phyloP scores from a whole-genome alignment of 1,284 basidiomycete species.

The Baeospora myosura region DNA sequence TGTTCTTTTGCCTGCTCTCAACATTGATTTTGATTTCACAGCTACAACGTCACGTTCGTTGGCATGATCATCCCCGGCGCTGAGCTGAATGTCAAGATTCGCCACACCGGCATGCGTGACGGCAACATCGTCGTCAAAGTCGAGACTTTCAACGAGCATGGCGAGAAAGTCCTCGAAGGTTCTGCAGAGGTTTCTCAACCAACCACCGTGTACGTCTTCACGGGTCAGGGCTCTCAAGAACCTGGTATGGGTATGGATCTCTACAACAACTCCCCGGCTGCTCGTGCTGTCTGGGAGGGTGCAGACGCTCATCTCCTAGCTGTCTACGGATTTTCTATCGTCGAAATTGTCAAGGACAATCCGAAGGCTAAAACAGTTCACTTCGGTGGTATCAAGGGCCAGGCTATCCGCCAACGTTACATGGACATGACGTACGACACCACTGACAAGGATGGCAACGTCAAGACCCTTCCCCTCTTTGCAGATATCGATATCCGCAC shows the following conservation, averaged over 20 bases:
- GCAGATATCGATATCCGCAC: slow-evolving; percentile 89
- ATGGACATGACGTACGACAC: slow-evolving; percentile 99
- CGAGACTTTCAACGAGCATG: slow-evolving; percentile 78
- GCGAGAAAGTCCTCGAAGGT: slow-evolving; percentile 89
- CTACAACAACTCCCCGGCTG: slow-evolving; percentile 88
- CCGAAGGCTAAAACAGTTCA: slow-evolving; percentile 97
- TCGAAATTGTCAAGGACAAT: slow-evolving; percentile 97
- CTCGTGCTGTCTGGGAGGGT: slow-evolving; percentile 94
- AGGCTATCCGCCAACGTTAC: slow-evolving; percentile 94
- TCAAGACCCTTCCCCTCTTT: slow-evolving; percentile 92
- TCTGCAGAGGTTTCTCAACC: slow-evolving; percentile 91
- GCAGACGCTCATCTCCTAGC: slow-evolving; percentile 90
- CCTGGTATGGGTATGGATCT: slow-evolving; percentile 99
- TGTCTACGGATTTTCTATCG: slow-evolving; percentile 95
- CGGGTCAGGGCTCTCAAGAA: slow-evolving; percentile 97
- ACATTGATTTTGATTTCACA: slow-evolving; percentile 22
- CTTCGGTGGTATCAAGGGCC: slow-evolving; percentile 98
- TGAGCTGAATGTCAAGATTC: slow-evolving; percentile 81
- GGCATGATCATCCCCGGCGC: slow-evolving; percentile 98
- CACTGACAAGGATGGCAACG: slow-evolving; percentile 89
- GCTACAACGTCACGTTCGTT: slow-evolving; percentile 88
- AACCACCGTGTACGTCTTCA: slow-evolving; percentile 94
- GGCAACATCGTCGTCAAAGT: slow-evolving; percentile 92
- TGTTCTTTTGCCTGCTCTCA: slow-evolving; percentile 5
- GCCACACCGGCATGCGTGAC: slow-evolving; percentile 85